Evolutionary conservation across 2,329 filamentous ascomycete genomes (phyloP), one percentile per base, ranked within the genome.

Genomic region (Neofusicoccum sp.): DNA sequence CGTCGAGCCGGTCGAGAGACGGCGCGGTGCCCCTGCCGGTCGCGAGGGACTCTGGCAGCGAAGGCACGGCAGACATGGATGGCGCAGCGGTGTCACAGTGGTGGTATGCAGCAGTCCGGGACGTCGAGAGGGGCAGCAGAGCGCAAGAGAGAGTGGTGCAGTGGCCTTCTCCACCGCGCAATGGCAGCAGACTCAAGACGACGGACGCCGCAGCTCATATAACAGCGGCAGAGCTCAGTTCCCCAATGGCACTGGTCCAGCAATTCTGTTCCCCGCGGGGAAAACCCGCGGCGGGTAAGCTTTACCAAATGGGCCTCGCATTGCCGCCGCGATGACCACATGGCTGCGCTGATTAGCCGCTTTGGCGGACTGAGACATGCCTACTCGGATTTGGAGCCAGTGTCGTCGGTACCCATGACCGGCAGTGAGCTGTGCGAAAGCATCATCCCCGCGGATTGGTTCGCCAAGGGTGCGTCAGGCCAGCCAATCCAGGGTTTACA

Each of bases 51-150:
- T 63, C 61, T 2, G 70, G 71, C 7, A 72, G 60, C 28, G 68
- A 68, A 5, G 70, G 70, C 40, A 73, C 57, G 30, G 69, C 70
- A 16, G 70, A 71, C 71, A 73, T 73, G 9, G 45, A n/a, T 62
- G 41, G 40, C 34, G 12, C 5, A 44, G 24, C 14, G 28, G 11
- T 31, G 45, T 16, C 26, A 7, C 28, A 31, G 4, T 14, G 24
- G 12, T 7, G 16, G 6, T 7, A 12, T 7, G 12, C n/a, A 20
- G 28, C 6, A 30, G n/a, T 9, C n/a, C n/a, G n/a, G n/a, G n/a
- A n/a, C n/a, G n/a, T n/a, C n/a, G n/a, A n/a, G n/a, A n/a, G n/a
- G n/a, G n/a, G n/a, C n/a, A n/a, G n/a, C n/a, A n/a, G n/a, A n/a
- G n/a, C n/a, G n/a, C n/a, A n/a, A n/a, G n/a, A n/a, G n/a, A n/a